Evolutionary conservation across 2,329 filamentous ascomycete genomes (phyloP), one percentile per base, ranked within the genome.

Genomic region (Stagonosporopsis tanaceti): DNA sequence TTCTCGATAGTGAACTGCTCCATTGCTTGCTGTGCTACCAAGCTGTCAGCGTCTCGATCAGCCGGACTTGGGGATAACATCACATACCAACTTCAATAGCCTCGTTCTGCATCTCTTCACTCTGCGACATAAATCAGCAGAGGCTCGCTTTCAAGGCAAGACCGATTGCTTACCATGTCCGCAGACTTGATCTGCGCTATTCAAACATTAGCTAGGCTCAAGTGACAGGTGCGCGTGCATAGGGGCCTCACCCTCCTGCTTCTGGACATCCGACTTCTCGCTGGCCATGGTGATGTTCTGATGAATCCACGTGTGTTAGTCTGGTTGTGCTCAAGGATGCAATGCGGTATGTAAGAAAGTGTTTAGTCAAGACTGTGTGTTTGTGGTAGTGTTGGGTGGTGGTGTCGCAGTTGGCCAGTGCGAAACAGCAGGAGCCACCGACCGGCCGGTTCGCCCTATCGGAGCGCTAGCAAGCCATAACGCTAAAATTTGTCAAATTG

Each of bases 131-230:
- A 47, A n/a, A 34, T 32, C 17, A 61, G 72, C 47, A 74, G 6
- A 34, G 14, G n/a, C 14, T 15, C 14, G 14, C 15, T n/a, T 34
- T 7, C 14, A n/a, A 27, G 32, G 44, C 1, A 11, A 47, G 3
- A 8, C 8, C 9, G 34, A 44, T 51, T n/a, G 40, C 82, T 78
- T 85, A 98, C 95, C 95, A 99, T 99, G 77, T 99, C 95, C 58
- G 92, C 94, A 69, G 93, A 97, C 84, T 99, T 99, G 80, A 99
- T 89, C 81, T 97, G 93, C 63, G 92, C 95, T 99, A 73, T 65
- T 70, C 45, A 60, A 50, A 57, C 57, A 62, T 77, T 63, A 76
- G 71, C 64, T 40, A 58, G 57, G 50, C 47, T 45, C 53, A 17
- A 48, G 56, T 47, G 37, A 25, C 37, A 20, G 53, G 32, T 54